phyloP scores from a whole-genome alignment of 768 basidiomycete genomes.

The Clathrus columnatus region DNA sequence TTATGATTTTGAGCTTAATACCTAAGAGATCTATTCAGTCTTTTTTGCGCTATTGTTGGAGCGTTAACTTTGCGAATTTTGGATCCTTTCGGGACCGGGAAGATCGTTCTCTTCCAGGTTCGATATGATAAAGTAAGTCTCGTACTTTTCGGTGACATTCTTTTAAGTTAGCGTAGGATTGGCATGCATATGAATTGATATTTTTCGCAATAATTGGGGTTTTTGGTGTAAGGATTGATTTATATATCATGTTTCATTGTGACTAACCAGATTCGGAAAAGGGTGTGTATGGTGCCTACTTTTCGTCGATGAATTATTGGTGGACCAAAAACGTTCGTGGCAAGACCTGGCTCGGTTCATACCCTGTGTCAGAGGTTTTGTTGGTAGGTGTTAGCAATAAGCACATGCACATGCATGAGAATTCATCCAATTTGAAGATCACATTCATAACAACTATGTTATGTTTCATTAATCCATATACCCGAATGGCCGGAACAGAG shows the following conservation, averaged over 20 bases:
- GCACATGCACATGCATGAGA: no score
- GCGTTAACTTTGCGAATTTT: constrained; percentile 32
- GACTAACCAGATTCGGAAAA: constrained; percentile 23
- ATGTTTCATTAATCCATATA: constrained; percentile 83
- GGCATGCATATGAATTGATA: constrained; percentile 61
- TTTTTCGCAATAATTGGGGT: constrained; percentile 81
- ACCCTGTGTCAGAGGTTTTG: constrained; percentile 78
- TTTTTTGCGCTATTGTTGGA: constrained; percentile 35
- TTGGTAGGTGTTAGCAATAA: constrained; percentile 51
- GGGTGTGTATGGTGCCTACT: constrained; percentile 92
- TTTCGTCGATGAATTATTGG: constrained; percentile 82
- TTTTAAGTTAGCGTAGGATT: neutral
- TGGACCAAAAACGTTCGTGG: constrained; percentile 82
- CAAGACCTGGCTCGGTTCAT: constrained; percentile 67
- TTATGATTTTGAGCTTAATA: neutral
- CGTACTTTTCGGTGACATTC: neutral
- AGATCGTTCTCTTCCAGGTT: constrained; percentile 86
- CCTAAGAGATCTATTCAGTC: constrained; percentile 15
- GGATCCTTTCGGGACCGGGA: constrained; percentile 93
- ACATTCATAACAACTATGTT: constrained; percentile 68
- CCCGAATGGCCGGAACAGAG: constrained; percentile 92
- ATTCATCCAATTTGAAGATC: constrained; percentile 41
- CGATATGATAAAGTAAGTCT: constrained; percentile 67
- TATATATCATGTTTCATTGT: neutral
- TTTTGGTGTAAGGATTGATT: constrained; percentile 57